Evolutionary conservation across 2,329 filamentous ascomycete genomes (phyloP).

Genomic region (Massarina eburnea): DNA sequence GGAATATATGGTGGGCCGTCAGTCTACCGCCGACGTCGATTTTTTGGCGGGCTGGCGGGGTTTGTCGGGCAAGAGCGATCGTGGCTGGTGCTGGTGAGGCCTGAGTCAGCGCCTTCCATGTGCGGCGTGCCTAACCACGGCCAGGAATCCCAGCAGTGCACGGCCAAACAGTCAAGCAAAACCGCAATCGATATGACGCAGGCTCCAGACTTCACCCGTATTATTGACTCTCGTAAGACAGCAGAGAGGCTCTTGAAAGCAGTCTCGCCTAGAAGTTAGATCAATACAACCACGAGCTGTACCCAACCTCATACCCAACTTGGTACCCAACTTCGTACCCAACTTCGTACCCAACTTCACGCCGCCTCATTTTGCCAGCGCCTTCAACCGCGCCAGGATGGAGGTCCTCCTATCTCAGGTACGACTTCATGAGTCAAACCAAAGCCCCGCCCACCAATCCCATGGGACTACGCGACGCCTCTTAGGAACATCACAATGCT

Average conservation of each 20-base stretch:
- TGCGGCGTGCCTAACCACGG: slow-evolving; percentile 28
- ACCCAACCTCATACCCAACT: too few relatives aligned
- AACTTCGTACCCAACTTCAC: not conserved
- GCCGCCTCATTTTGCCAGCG: not conserved
- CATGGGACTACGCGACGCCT: not conserved
- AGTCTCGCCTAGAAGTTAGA: too few relatives aligned
- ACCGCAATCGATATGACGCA: not conserved
- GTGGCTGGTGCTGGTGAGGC: slow-evolving; percentile 12
- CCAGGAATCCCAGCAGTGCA: slow-evolving; percentile 13
- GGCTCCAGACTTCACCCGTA: not conserved
- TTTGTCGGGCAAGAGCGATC: slow-evolving; percentile 9
- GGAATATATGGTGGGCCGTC: slow-evolving; percentile 14
- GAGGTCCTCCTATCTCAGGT: slow-evolving; percentile 68
- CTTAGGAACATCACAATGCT: not conserved
- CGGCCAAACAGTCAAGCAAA: not conserved
- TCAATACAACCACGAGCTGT: too few relatives aligned
- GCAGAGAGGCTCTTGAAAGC: too few relatives aligned
- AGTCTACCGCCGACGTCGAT: slow-evolving; percentile 1
- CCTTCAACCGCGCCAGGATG: slow-evolving; percentile 54
- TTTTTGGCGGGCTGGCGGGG: slow-evolving; percentile 6
- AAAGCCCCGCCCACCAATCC: slow-evolving; percentile 2
- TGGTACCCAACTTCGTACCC: too few relatives aligned
- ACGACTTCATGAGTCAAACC: slow-evolving; percentile 10
- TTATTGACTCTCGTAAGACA: not conserved
- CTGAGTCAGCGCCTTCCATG: slow-evolving; percentile 17